Evolutionary conservation across 2,329 filamentous ascomycete species (phyloP).

Genomic region (Colletotrichum melonis): DNA sequence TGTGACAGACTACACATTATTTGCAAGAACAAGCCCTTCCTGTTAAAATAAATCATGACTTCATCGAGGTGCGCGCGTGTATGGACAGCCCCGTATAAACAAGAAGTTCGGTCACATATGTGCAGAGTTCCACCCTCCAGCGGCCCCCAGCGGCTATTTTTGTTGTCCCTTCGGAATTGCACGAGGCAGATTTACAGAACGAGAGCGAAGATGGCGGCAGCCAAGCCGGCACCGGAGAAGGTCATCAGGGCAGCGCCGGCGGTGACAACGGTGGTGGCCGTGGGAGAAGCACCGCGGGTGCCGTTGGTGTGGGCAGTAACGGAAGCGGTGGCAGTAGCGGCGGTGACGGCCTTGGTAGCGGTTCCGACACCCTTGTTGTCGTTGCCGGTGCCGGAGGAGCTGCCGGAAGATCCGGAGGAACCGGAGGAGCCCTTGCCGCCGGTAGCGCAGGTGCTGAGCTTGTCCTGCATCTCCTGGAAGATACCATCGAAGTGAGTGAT

Average conservation of each 20-base stretch:
- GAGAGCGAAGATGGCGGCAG: slow-evolving; percentile 19
- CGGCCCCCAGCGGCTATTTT: background rate
- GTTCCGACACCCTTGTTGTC: background rate
- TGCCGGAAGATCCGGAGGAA: background rate
- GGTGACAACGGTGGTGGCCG: slow-evolving; percentile 16
- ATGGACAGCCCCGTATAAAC: background rate
- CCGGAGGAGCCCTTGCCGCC: background rate
- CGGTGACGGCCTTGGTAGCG: slow-evolving; percentile 7
- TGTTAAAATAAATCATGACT: background rate
- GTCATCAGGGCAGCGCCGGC: slow-evolving; percentile 25
- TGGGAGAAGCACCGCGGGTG: slow-evolving; percentile 13
- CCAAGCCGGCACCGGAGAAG: slow-evolving; percentile 25
- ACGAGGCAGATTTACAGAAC: slow-evolving; percentile 9
- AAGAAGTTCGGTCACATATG: background rate
- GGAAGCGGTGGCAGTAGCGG: background rate
- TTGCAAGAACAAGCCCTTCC: slow-evolving; percentile 3
- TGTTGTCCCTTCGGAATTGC: background rate
- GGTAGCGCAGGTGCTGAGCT: slow-evolving; percentile 18
- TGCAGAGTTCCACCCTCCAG: background rate
- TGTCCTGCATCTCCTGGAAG: slow-evolving; percentile 26
- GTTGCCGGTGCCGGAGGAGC: background rate
- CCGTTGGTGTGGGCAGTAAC: background rate
- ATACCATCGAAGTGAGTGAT: slow-evolving; percentile 29
- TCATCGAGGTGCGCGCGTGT: background rate
- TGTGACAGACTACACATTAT: slow-evolving; percentile 25